These are phyloP conservation scores for Albophoma yamanashiensis DNA, from an alignment of 2,329 filamentous ascomycete species.

Conservation along the genomic window DNA sequence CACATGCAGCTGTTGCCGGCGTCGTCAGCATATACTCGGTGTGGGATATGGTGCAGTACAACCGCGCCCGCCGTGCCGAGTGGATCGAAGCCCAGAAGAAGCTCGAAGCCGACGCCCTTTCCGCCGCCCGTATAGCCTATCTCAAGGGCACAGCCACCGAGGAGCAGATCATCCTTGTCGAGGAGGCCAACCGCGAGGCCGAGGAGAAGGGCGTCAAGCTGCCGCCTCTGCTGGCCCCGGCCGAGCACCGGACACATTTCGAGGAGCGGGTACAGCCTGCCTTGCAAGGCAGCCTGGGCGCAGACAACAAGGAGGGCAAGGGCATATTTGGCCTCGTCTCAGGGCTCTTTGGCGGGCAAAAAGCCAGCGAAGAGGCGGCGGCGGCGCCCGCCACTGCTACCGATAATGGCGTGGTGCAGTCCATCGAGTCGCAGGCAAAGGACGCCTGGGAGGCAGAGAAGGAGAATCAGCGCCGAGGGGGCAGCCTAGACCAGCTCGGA, in stretches of 20 bases:
- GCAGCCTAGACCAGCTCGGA: conserved; percentile 39
- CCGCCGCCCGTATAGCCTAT: conserved; percentile 48
- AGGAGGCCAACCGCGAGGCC: conserved; percentile 42
- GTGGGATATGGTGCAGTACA: conserved; percentile 50
- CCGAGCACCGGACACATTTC: conserved; percentile 25
- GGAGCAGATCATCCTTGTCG: conserved; percentile 45
- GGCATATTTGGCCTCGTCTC: conserved; percentile 24
- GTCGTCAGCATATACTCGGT: conserved; percentile 48
- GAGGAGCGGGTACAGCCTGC: conserved; percentile 22
- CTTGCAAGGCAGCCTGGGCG: conserved; percentile 12
- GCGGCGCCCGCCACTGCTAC: conserved; percentile 1
- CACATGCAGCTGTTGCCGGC: conserved; percentile 35
- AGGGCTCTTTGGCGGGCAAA: conserved; percentile 14
- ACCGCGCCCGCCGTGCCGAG: conserved; percentile 48
- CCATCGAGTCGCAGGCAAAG: conserved; percentile 26
- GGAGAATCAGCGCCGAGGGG: conserved; percentile 38
- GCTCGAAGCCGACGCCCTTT: conserved; percentile 42
- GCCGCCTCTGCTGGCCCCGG: conserved; percentile 38
- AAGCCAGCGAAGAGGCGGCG: conserved; percentile 1
- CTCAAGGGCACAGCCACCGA: conserved; percentile 46
- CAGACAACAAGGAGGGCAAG: conserved; percentile 16
- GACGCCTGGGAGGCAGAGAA: conserved; percentile 37
- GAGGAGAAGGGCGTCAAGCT: conserved; percentile 33
- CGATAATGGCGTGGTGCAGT: conserved; percentile 9
- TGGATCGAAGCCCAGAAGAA: conserved; percentile 45